These are phyloP conservation scores for Lomentospora prolificans DNA, from an alignment of 2,329 filamentous ascomycete species.

Conservation along the genomic window DNA sequence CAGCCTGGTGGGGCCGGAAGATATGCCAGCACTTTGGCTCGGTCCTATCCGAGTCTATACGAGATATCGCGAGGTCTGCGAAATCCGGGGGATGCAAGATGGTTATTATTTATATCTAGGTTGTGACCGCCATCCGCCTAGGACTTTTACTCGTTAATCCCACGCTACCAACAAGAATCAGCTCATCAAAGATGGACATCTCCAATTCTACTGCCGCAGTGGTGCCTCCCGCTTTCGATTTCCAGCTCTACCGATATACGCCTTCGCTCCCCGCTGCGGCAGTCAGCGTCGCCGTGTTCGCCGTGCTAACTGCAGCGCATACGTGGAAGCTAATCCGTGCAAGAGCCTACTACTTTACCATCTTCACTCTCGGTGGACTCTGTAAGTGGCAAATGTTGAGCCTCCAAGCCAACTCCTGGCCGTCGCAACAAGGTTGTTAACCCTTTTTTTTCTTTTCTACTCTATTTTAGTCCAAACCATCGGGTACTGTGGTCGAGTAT, in stretches of 20 bases:
- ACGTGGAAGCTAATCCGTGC: constrained; percentile 9
- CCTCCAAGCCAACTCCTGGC: neutral
- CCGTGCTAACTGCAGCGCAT: constrained; percentile 6
- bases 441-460: neutral
- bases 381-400: constrained; percentile 10
- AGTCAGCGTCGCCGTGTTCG: constrained; percentile 9
- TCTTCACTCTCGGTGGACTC: constrained; percentile 12
- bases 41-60: neutral
- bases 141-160: neutral
- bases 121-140: too few species aligned
- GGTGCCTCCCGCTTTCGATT: constrained; percentile 5
- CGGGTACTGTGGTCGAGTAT: constrained; percentile 6
- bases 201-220: neutral
- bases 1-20: neutral
- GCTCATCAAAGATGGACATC: neutral
- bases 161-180: neutral
- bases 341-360: constrained; percentile 11
- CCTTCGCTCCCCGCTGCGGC: constrained; percentile 11
- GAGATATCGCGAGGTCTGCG: neutral
- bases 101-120: too few species aligned
- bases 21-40: neutral
- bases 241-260: constrained; percentile 13
- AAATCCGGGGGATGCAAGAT: neutral
- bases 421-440: neutral
- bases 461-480: constrained; percentile 15